phyloP scores from a whole-genome alignment of 2,329 filamentous ascomycete genomes.

The Ascochyta pisi region DNA sequence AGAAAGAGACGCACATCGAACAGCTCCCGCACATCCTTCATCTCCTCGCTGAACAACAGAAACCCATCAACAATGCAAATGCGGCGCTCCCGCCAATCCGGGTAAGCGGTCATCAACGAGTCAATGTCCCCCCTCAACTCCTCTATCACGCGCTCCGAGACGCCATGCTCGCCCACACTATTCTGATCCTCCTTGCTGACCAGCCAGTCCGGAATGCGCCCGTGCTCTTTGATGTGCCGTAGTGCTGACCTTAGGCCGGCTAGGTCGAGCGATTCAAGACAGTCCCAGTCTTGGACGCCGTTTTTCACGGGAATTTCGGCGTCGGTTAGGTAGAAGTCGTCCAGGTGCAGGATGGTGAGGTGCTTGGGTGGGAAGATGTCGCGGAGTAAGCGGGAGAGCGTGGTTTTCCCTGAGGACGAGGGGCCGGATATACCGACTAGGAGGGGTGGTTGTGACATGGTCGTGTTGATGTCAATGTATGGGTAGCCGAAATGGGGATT shows the following conservation, averaged over 20 bases:
- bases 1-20: constrained; percentile 83
- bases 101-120: constrained; percentile 13
- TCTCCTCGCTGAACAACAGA: constrained; percentile 73
- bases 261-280: constrained; percentile 77
- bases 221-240: constrained; percentile 71
- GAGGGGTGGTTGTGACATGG: constrained; percentile 49
- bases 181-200: constrained; percentile 67
- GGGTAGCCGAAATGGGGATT: too few species aligned
- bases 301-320: constrained; percentile 63
- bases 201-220: constrained; percentile 60
- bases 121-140: constrained; percentile 37
- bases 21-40: constrained; percentile 59
- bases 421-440: constrained; percentile 86
- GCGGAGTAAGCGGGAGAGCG: constrained; percentile 82
- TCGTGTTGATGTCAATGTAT: too few species aligned
- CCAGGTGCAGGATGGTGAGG: constrained; percentile 88
- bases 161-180: constrained; percentile 53
- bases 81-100: constrained; percentile 26
- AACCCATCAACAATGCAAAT: constrained; percentile 85
- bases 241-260: constrained; percentile 71
- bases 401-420: constrained; percentile 95
- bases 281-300: constrained; percentile 88
- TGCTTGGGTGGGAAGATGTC: constrained; percentile 70
- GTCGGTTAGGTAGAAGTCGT: constrained; percentile 93
- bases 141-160: constrained; percentile 44